phyloP scores from a whole-genome alignment of 2,329 filamentous ascomycete species.

The Cladosporium cucumerinum region DNA sequence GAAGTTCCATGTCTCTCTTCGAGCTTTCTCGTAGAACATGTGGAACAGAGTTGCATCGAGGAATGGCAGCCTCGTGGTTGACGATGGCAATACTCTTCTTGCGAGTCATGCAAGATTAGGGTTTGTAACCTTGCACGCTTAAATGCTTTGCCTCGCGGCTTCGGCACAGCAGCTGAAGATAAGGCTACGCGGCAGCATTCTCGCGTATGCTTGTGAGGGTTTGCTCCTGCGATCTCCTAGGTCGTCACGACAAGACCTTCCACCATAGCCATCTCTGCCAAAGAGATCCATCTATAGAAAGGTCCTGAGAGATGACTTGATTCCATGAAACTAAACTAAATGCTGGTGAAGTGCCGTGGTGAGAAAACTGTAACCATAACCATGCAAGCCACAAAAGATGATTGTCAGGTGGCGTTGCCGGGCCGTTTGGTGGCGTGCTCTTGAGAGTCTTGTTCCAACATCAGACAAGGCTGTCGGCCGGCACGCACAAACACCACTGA shows the following conservation, averaged over 20 bases:
- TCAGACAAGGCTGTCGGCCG: neutral
- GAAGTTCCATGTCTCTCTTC: neutral
- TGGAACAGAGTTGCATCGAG: neutral
- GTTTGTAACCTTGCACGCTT: neutral
- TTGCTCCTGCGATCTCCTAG: neutral
- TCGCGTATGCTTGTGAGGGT: constrained; percentile 9
- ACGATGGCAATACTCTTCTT: neutral
- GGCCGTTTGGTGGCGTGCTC: neutral
- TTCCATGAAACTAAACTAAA: neutral
- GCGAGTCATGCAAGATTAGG: neutral
- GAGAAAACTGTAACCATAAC: neutral
- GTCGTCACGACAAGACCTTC: neutral
- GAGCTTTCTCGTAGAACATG: neutral
- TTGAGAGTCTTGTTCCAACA: neutral
- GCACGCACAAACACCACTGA: neutral
- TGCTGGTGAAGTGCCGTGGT: neutral
- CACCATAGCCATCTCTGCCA: neutral
- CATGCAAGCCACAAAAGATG: neutral
- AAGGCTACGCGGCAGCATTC: constrained; percentile 12
- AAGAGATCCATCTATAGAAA: neutral
- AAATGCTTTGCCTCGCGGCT: constrained; percentile 7
- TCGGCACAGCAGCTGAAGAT: constrained; percentile 5
- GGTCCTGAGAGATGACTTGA: neutral
- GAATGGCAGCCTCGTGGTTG: neutral
- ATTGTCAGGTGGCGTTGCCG: neutral